A percentile compares a stretch with the other conserved stretches of the same genome.
phyloP scores from a whole-genome alignment of 2,329 filamentous ascomycete genomes.

The Colletotrichum noveboracense region DNA sequence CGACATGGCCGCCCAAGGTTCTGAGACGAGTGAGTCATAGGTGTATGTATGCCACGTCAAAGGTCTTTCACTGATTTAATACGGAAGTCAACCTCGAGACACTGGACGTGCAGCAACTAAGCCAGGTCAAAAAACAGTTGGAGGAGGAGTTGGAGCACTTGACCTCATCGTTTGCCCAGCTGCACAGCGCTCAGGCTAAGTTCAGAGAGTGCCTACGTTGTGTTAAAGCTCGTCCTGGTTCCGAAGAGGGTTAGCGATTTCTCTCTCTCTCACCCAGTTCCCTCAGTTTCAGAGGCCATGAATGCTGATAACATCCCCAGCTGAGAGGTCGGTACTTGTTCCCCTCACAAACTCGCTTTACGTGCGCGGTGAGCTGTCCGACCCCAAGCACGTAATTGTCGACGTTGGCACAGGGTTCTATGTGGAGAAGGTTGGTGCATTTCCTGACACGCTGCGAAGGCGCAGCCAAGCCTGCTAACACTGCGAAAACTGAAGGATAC shows the following conservation, averaged over 20 bases:
- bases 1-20: conserved; percentile 15
- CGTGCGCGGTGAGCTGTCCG: conserved; percentile 81
- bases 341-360: conserved; percentile 95
- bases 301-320: not conserved
- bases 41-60: not conserved
- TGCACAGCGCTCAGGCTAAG: conserved; percentile 87
- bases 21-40: conserved; percentile 13
- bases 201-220: conserved; percentile 89
- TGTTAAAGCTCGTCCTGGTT: conserved; percentile 57
- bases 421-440: conserved; percentile 78
- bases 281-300: not conserved
- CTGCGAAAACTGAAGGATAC: conserved; percentile 26
- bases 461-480: not conserved
- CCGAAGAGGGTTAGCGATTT: conserved; percentile 32
- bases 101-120: conserved; percentile 84
- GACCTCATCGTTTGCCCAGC: conserved; percentile 85
- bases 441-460: conserved; percentile 7
- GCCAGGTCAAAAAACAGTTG: conserved; percentile 92
- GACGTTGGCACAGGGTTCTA: conserved; percentile 95
- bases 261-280: not conserved
- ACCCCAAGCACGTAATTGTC: conserved; percentile 80
- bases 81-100: conserved; percentile 68
- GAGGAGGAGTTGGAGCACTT: conserved; percentile 96
- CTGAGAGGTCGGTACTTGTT: conserved; percentile 72
- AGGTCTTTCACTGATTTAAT: not conserved